These are phyloP conservation scores for Suhomyces bribrorum DNA, from an alignment of 1,139 yeast species.

Conservation along the genomic window DNA sequence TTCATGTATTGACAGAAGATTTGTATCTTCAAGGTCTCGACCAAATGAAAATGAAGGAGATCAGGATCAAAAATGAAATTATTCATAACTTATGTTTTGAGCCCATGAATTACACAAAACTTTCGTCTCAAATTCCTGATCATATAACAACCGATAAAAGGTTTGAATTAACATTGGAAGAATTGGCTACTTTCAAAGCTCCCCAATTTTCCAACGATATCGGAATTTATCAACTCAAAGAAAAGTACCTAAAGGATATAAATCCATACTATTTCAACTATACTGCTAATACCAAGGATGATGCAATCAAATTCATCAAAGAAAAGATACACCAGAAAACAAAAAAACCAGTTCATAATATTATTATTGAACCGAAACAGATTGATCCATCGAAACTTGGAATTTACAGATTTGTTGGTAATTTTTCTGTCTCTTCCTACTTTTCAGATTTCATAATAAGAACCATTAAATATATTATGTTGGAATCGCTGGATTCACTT, in stretches of 20 bases:
- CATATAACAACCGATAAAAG: constrained; percentile 68
- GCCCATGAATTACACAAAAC: constrained; percentile 68
- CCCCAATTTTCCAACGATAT: constrained; percentile 66
- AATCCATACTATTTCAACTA: constrained; percentile 86
- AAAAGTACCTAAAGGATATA: constrained; percentile 51
- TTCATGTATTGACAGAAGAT: constrained; percentile 70
- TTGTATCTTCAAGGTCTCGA: constrained; percentile 54
- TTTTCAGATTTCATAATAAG: constrained; percentile 55
- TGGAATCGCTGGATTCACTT: constrained; percentile 39
- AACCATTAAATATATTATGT: constrained; percentile 45
- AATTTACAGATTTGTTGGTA: constrained; percentile 35
- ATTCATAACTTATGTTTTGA: constrained; percentile 79
- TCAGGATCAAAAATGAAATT: constrained; percentile 65
- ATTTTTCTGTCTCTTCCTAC: constrained; percentile 51
- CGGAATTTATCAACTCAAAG: constrained; percentile 70
- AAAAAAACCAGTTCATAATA: constrained; percentile 39
- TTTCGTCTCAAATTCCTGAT: constrained; percentile 73
- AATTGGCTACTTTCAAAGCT: constrained; percentile 60
- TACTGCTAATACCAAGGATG: constrained; percentile 77
- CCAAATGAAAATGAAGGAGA: constrained; percentile 52
- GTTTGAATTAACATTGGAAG: constrained; percentile 67
- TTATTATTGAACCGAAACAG: constrained; percentile 51
- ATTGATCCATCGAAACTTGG: constrained; percentile 32
- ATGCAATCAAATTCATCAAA: constrained; percentile 59
- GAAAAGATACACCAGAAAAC: constrained; percentile 34